phyloP scores from a whole-genome alignment of 2,329 filamentous ascomycete species.

The Coleophoma eucalyptorum region DNA sequence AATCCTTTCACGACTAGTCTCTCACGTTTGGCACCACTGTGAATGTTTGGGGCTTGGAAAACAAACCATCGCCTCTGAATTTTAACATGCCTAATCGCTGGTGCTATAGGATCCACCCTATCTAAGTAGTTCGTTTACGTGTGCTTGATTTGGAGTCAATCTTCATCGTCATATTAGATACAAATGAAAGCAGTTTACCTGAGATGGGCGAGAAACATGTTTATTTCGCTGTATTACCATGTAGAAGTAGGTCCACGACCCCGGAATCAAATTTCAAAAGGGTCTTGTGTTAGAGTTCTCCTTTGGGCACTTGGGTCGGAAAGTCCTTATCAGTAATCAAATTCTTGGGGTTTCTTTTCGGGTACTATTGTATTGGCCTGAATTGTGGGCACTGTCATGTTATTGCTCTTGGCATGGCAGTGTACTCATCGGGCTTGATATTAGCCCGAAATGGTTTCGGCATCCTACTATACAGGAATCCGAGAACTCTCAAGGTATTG shows the following conservation, averaged over 20 bases:
- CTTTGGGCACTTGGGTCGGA: background rate
- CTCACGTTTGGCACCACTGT: background rate
- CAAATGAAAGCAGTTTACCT: too few species aligned
- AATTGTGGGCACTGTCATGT: background rate
- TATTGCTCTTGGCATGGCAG: too few species aligned
- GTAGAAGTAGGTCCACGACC: background rate
- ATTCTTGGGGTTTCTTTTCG: background rate
- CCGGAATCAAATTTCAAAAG: background rate
- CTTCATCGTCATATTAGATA: too few species aligned
- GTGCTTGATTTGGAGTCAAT: too few species aligned
- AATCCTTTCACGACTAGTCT: background rate
- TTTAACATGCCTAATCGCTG: background rate
- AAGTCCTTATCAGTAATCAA: background rate
- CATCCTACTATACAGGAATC: background rate
- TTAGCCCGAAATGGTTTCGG: background rate
- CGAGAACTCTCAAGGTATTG: background rate
- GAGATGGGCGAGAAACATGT: background rate
- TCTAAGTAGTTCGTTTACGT: too few species aligned
- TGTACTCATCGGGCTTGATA: background rate
- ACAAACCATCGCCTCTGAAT: background rate
- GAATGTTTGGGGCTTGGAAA: background rate
- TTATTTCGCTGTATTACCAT: background rate
- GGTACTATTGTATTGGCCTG: background rate
- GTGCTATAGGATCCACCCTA: too few species aligned
- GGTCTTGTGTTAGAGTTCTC: background rate